phyloP scores from a whole-genome alignment of 2,329 filamentous ascomycete species.

The Xylaria sp. region DNA sequence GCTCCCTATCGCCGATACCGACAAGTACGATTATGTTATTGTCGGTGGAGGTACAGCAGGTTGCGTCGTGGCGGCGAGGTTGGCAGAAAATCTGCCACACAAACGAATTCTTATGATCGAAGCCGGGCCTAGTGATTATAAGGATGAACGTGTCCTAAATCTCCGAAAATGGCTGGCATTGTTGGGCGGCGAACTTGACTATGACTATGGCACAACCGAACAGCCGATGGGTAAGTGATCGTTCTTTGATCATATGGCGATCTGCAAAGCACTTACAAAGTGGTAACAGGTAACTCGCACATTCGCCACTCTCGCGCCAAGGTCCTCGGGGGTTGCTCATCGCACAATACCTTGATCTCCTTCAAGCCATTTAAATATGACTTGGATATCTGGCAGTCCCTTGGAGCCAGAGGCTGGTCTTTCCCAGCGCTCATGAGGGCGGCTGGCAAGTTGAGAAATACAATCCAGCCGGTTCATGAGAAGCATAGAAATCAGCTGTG shows the following conservation, averaged over 20 bases:
- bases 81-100: constrained; percentile 77
- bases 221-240: constrained; percentile 64
- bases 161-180: constrained; percentile 82
- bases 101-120: constrained; percentile 80
- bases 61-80: constrained; percentile 74
- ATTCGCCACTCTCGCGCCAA: constrained; percentile 91
- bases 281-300: constrained; percentile 67
- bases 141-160: constrained; percentile 79
- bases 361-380: constrained; percentile 91
- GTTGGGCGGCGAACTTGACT: constrained; percentile 82
- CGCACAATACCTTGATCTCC: constrained; percentile 89
- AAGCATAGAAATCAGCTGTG: constrained; percentile 86
- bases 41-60: constrained; percentile 82
- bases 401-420: constrained; percentile 79
- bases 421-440: constrained; percentile 80
- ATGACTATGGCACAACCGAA: constrained; percentile 83
- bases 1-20: constrained; percentile 57
- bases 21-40: constrained; percentile 77
- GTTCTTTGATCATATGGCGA: not conserved
- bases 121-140: constrained; percentile 82
- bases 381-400: constrained; percentile 73
- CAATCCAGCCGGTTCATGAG: constrained; percentile 80
- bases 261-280: constrained; percentile 23
- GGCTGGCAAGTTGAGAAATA: constrained; percentile 79
- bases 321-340: constrained; percentile 87